Evolutionary conservation across 164 flowering plant genomes (phyloP).

Genomic region (Sedum album): DNA sequence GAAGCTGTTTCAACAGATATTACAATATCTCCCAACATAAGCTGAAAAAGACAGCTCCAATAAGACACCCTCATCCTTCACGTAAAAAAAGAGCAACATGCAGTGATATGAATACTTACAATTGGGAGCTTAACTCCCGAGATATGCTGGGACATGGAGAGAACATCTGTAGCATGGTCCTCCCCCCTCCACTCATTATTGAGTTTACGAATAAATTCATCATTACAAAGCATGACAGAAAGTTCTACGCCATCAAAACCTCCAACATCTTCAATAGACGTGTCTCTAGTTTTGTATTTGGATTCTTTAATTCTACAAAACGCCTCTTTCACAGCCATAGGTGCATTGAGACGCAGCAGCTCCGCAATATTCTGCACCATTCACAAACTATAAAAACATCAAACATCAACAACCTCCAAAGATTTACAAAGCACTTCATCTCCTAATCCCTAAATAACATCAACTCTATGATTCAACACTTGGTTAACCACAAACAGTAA

Average conservation of each 20-base stretch:
- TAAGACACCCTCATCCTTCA: slow-evolving; percentile 5
- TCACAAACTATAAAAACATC: neutral
- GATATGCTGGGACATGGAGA: slow-evolving; percentile 91
- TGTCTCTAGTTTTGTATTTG: slow-evolving; percentile 64
- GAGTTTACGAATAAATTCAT: slow-evolving; percentile 73
- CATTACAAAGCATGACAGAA: slow-evolving; percentile 85
- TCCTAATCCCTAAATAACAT: too few relatives aligned
- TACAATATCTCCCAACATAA: slow-evolving; percentile 92
- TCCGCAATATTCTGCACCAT: slow-evolving; percentile 70
- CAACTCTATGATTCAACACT: too few relatives aligned
- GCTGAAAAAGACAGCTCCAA: slow-evolving; percentile 36
- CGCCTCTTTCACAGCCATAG: slow-evolving; percentile 85
- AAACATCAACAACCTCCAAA: neutral
- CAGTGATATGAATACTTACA: slow-evolving; percentile 35
- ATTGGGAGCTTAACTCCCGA: slow-evolving; percentile 77
- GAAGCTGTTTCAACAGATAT: slow-evolving; percentile 96
- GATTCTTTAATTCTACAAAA: slow-evolving; percentile 73
- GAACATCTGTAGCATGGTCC: slow-evolving; percentile 95
- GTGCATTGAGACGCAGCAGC: slow-evolving; percentile 73
- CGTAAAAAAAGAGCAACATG: neutral
- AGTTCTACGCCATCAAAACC: slow-evolving; percentile 72
- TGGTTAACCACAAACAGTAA: too few relatives aligned
- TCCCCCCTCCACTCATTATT: slow-evolving; percentile 97
- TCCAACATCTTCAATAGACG: slow-evolving; percentile 61
- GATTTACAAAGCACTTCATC: neutral